Evolutionary conservation across 768 basidiomycete species (phyloP).

Genomic region (Pholiota molesta): DNA sequence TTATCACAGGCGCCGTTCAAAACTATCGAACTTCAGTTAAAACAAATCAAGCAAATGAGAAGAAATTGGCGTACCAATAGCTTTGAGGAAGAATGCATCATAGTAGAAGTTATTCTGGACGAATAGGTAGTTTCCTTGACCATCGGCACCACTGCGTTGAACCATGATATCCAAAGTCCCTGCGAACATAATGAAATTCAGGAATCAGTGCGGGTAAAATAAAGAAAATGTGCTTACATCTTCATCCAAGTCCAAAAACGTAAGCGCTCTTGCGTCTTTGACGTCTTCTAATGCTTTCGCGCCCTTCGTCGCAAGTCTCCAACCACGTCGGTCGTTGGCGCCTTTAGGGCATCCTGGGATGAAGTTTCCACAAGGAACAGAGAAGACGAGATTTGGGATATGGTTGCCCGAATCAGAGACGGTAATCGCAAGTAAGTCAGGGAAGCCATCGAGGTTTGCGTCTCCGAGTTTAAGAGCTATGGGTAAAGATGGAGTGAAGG

Average conservation of each 20-base stretch:
- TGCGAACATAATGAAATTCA: conserved; percentile 30
- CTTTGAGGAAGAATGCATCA: conserved; percentile 98
- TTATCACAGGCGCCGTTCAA: conserved; percentile 92
- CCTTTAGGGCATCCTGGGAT: conserved; percentile 58
- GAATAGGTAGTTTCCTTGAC: conserved; percentile 67
- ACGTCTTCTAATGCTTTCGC: conserved; percentile 64
- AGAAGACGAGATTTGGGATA: conserved; percentile 65
- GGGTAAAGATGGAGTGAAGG: conserved; percentile 68
- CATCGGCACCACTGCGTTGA: conserved; percentile 75
- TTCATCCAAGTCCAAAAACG: conserved; percentile 93
- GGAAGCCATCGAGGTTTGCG: conserved; percentile 92
- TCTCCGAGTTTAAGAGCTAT: conserved; percentile 85
- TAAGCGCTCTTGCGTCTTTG: conserved; percentile 76
- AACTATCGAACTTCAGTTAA: conserved; percentile 45
- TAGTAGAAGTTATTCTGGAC: conserved; percentile 98
- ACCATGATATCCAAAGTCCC: conserved; percentile 94
- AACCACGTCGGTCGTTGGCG: conserved; percentile 65
- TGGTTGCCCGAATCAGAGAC: conserved; percentile 40
- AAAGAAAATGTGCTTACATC: conserved; percentile 62
- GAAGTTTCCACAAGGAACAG: conserved; percentile 58
- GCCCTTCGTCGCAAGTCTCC: conserved; percentile 56
- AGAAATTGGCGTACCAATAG: conserved; percentile 65
- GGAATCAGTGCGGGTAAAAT: neutral
- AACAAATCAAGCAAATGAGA: neutral
- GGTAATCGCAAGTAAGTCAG: conserved; percentile 74